A percentile compares a stretch with the other conserved stretches of the same genome.
These are phyloP conservation scores for Fusarium gaditjirri DNA, from an alignment of 2,329 filamentous ascomycete species.

Conservation along the genomic window DNA sequence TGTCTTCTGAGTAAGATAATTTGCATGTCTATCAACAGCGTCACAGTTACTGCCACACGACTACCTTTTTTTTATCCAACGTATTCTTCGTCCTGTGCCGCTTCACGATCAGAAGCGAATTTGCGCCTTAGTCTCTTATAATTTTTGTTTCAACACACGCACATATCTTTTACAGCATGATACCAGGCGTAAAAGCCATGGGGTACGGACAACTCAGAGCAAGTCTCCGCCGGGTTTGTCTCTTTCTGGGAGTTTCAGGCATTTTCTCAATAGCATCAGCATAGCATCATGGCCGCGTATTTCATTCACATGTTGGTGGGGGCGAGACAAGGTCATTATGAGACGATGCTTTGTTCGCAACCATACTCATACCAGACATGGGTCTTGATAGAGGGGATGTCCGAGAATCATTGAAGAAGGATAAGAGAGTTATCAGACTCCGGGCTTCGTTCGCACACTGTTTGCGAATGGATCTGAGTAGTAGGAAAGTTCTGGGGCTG, in stretches of 20 bases:
- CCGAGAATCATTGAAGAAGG: conserved; percentile 28
- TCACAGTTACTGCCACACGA: neutral
- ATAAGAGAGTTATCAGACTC: neutral
- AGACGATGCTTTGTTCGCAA: conserved; percentile 1
- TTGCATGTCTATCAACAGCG: neutral
- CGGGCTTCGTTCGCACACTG: neutral
- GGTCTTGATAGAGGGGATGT: conserved; percentile 38
- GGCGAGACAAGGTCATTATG: neutral
- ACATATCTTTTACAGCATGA: conserved; percentile 37
- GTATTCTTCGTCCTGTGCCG: neutral
- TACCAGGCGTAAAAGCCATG: conserved; percentile 38
- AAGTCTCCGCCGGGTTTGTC: conserved; percentile 18
- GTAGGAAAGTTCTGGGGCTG: neutral
- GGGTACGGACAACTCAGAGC: conserved; percentile 20
- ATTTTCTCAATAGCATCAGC: conserved; percentile 22
- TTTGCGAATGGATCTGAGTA: neutral
- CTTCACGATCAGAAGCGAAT: neutral
- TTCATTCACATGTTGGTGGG: conserved; percentile 5
- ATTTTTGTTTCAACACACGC: conserved; percentile 3
- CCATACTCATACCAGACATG: conserved; percentile 26
- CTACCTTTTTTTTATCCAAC: conserved; percentile 2
- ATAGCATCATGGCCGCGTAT: conserved; percentile 13
- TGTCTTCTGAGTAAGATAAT: conserved; percentile 2
- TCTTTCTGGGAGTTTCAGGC: conserved; percentile 21
- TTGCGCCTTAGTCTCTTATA: conserved; percentile 6